Percentiles rank a stretch among this genome's conserved stretches.
phyloP scores from a whole-genome alignment of 148 eudicot genomes.

The Camellia sinensis region DNA sequence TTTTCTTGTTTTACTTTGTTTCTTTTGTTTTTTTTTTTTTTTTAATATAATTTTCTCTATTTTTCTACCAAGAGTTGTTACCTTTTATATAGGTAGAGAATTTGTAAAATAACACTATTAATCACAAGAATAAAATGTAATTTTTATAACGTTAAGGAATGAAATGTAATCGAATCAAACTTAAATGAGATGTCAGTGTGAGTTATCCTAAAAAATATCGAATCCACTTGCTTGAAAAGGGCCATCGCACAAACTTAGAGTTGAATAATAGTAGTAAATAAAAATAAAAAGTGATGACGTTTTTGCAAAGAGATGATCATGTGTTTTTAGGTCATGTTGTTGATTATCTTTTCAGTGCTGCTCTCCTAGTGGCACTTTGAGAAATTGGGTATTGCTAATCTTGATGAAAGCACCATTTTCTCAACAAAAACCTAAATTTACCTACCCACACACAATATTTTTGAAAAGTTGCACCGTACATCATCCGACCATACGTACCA shows the following conservation, averaged over 20 bases:
- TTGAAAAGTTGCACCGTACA: not conserved
- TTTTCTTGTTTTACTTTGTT: no score
- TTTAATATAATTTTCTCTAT: no score
- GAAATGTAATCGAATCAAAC: no score
- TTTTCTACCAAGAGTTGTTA: no score
- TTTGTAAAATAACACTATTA: no score
- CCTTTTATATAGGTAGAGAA: no score
- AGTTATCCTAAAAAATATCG: not conserved
- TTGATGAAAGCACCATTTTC: not conserved
- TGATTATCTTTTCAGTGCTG: constrained; percentile 11
- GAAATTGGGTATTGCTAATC: constrained; percentile 3
- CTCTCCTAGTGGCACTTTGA: constrained; percentile 8
- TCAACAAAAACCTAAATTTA: constrained; percentile 9
- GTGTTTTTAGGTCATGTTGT: not conserved
- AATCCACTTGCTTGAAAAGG: constrained; percentile 6
- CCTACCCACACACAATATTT: constrained; percentile 11
- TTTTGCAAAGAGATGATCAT: not conserved
- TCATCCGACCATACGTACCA: not conserved
- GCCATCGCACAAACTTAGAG: not conserved
- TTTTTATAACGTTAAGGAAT: no score
- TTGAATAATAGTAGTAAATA: not conserved
- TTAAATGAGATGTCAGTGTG: no score
- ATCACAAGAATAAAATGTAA: no score
- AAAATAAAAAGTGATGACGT: not conserved
- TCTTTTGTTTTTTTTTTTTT: no score